A percentile compares a stretch with the other conserved stretches of the same genome.
Evolutionary conservation across 176 grass and related monocot species (phyloP).

Genomic region (Zea luxurians): DNA sequence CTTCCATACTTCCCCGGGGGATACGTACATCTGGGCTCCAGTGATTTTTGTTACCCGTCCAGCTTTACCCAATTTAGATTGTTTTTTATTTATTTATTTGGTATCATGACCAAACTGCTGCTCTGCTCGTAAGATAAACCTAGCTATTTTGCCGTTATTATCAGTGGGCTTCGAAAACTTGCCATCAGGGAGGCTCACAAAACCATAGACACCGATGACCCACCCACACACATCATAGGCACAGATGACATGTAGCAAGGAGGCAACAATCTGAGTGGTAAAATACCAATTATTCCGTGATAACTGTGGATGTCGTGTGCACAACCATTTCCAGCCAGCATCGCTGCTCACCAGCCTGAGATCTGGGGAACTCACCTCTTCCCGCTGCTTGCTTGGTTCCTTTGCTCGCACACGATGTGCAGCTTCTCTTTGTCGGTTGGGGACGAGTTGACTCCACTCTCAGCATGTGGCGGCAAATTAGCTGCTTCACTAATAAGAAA

Average conservation of each 20-base stretch:
- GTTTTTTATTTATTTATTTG: background rate
- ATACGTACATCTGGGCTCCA: too few species aligned
- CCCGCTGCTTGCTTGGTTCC: slow-evolving; percentile 15
- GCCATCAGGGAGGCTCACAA: too few species aligned
- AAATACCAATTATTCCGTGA: too few species aligned
- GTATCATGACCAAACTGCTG: background rate
- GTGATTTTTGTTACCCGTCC: too few species aligned
- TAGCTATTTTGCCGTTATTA: too few species aligned
- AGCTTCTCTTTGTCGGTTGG: slow-evolving; percentile 14
- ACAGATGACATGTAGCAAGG: too few species aligned
- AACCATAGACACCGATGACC: too few species aligned
- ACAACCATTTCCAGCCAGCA: background rate
- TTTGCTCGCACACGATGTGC: background rate
- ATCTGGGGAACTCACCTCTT: background rate
- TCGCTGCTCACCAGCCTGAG: slow-evolving; percentile 11
- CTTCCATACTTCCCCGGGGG: background rate
- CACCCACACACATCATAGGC: too few species aligned
- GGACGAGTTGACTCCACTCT: slow-evolving; percentile 31
- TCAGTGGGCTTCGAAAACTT: too few species aligned
- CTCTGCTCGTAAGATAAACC: background rate
- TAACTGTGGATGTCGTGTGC: background rate
- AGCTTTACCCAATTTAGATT: background rate
- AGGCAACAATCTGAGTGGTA: too few species aligned
- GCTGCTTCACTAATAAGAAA: slow-evolving; percentile 23
- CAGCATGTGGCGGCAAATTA: background rate